Evolutionary conservation across 306 rosid species (phyloP).

Genomic region (Casuarina cunninghamiana): DNA sequence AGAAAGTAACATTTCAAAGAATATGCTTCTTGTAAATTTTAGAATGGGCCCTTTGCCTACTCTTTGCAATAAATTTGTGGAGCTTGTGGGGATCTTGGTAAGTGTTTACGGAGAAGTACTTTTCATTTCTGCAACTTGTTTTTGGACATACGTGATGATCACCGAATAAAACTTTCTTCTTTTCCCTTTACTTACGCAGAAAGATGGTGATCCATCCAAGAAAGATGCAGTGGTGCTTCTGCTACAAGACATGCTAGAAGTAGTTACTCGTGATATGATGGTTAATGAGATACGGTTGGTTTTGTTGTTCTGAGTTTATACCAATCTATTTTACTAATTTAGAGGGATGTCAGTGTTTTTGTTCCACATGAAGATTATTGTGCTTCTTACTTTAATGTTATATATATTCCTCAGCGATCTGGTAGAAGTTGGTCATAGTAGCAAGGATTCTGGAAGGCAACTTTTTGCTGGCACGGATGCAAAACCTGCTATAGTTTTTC

Average conservation of each 20-base stretch:
- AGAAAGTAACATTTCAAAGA: conserved; percentile 77
- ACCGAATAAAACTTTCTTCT: conserved; percentile 27
- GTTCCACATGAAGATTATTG: conserved; percentile 12
- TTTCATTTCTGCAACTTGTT: conserved; percentile 21
- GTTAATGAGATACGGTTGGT: conserved; percentile 81
- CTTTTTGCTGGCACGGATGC: conserved; percentile 91
- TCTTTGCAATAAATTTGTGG: conserved; percentile 81
- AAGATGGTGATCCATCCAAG: conserved; percentile 62
- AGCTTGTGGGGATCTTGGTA: conserved; percentile 90
- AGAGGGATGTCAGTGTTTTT: neutral
- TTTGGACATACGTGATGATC: conserved; percentile 26
- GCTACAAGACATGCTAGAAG: conserved; percentile 96
- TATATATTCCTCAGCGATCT: conserved; percentile 59
- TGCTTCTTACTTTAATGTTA: conserved; percentile 24
- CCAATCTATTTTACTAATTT: conserved; percentile 4
- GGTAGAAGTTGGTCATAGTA: conserved; percentile 77
- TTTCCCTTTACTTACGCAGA: conserved; percentile 55
- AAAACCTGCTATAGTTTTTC: conserved; percentile 73
- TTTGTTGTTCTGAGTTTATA: conserved; percentile 19
- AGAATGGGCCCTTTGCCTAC: conserved; percentile 83
- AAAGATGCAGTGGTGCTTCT: conserved; percentile 67
- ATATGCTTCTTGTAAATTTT: conserved; percentile 79
- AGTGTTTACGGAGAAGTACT: conserved; percentile 33
- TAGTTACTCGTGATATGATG: conserved; percentile 95
- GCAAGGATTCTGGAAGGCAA: conserved; percentile 88